Conservation (phyloP, 2,329 filamentous ascomycete species). For the Cercospora zeae-maydis region DNA sequence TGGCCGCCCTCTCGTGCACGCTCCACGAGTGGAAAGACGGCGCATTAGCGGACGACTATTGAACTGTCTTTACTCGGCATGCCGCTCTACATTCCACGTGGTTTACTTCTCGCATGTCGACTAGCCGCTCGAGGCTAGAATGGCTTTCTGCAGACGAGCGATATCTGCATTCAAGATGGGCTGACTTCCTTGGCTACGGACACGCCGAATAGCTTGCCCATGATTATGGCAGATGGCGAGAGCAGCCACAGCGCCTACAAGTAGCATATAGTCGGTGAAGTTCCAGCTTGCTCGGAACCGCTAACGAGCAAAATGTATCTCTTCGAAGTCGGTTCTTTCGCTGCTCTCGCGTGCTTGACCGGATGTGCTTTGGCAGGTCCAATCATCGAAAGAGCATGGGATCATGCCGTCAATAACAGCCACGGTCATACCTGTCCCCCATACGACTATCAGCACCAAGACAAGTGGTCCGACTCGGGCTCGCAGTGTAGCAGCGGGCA, state of each 20-base stretch:
- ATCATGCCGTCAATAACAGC: background rate
- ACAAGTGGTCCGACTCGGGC: background rate
- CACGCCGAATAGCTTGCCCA: background rate
- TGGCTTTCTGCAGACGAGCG: background rate
- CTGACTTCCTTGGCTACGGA: background rate
- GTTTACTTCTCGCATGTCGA: background rate
- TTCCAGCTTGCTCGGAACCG: background rate
- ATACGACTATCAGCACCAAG: background rate
- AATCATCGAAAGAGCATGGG: background rate
- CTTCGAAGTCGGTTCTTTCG: background rate
- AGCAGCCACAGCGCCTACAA: too few relatives aligned
- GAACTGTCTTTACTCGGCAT: background rate
- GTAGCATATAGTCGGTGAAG: background rate
- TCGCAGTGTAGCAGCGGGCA: background rate
- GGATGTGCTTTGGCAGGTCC: background rate
- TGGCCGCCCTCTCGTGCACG: background rate
- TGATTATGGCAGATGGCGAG: background rate
- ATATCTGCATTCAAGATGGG: background rate
- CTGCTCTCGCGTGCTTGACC: background rate
- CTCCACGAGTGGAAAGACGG: background rate
- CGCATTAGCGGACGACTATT: background rate
- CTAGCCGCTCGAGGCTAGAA: background rate
- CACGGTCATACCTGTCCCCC: background rate
- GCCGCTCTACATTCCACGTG: background rate
- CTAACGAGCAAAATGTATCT: background rate